Base-by-base conservation (phyloP, 768 basidiomycete species). In the Trichaptum fuscoviolaceum region DNA sequence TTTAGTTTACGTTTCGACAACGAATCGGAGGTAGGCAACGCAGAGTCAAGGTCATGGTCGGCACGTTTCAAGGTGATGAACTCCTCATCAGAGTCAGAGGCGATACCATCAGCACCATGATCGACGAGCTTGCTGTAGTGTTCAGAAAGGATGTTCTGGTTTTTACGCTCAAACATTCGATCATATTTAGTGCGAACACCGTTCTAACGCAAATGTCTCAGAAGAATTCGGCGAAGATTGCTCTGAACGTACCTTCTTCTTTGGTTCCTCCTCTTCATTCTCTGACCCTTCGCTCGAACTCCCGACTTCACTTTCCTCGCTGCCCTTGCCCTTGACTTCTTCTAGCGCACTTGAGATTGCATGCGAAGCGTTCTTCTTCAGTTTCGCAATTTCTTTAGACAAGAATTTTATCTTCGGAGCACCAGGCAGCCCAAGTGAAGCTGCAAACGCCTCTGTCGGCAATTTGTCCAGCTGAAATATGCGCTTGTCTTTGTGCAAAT, bases 141-240 rank as follows among this genome's bases (percentile, higher is more conserved):
- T 67, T 88, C 86, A 0, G 95, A 94, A 35, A 98, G 83, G 62
- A 98, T 89, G 69, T 88, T 90, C 75, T 97, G 96, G 74, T 97
- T 98, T 76, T 93, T 96, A 66, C 96, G 87, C 73, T 92, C 91
- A 74, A 98, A 99, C 95, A 99, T 98, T 64, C 93, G 87, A 76
- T 98, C 96, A 75, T 98, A 97, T 78, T 96, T 98, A 2, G 96
- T 98, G 63, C 92, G 86, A 0, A 91, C 88, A 58, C 77, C 79
- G 10, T 75, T 71, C 81, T 82, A 60, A 17, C 20, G 35, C 20
- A 58, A 60, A 59, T 62, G n/a, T 17, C 1, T 30, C 17, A 15
- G 26, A 35, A 62, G 10, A 57, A 27, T 58, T 65, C 64, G 52
- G 59, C 34, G 26, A 62, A 52, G 15, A 9, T 20, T n/a, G 24